Conservation (phyloP, 768 basidiomycete genomes). For the Lepiota subincarnata region DNA sequence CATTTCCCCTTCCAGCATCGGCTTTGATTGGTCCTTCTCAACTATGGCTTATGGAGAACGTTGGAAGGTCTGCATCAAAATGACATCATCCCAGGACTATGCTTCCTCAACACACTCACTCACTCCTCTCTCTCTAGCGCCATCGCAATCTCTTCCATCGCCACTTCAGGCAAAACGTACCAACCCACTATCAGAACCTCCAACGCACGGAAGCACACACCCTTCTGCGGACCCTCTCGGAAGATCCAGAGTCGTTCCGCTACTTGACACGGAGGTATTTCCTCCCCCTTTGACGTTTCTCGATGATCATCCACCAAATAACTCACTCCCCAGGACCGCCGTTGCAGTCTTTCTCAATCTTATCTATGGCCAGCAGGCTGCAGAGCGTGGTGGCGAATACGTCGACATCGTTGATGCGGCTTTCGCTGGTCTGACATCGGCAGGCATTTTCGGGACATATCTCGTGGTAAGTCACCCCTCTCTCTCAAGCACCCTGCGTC, state of each 20-base stretch:
- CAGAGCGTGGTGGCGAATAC: conserved; percentile 34
- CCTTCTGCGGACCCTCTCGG: conserved; percentile 32
- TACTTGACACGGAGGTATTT: conserved; percentile 33
- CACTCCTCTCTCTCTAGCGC: conserved; percentile 25
- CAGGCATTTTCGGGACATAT: conserved; percentile 40
- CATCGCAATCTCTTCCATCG: conserved; percentile 36
- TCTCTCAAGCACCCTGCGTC: neutral
- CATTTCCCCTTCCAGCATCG: conserved; percentile 30
- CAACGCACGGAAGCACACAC: conserved; percentile 33
- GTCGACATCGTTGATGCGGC: conserved; percentile 37
- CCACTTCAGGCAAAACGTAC: conserved; percentile 27
- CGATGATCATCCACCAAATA: neutral
- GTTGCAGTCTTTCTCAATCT: conserved; percentile 38
- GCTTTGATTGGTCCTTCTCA: conserved; percentile 45
- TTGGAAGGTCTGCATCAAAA: conserved; percentile 18
- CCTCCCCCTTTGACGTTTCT: neutral
- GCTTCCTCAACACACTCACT: neutral
- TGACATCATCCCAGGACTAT: conserved; percentile 16
- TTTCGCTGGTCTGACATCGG: conserved; percentile 28
- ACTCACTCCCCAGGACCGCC: conserved; percentile 21
- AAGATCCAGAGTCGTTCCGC: conserved; percentile 32
- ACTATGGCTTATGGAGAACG: conserved; percentile 22
- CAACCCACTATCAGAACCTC: conserved; percentile 22
- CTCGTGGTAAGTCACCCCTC: conserved; percentile 39
- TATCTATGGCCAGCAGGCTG: conserved; percentile 34